Percentiles rank a stretch among this genome's conserved stretches.
Evolutionary conservation across 352 stramenopile species (phyloP).

Genomic region (Phytopythium oedochilum): DNA sequence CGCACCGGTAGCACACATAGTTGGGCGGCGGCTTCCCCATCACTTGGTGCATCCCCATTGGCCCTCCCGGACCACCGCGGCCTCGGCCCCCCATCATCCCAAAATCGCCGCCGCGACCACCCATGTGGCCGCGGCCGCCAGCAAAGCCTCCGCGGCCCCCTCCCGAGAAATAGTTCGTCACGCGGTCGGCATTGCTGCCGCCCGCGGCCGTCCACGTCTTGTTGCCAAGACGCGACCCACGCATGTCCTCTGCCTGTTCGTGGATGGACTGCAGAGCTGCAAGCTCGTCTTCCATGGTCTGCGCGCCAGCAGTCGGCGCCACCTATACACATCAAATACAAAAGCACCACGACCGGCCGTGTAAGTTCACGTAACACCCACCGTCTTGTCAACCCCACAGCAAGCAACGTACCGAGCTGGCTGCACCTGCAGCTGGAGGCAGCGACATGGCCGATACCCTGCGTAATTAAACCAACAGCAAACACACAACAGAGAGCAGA

Average conservation of each 20-base stretch:
- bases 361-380: too few relatives aligned
- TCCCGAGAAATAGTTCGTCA: constrained; percentile 72
- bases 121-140: constrained; percentile 31
- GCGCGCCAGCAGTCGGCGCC: constrained; percentile 30
- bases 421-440: not conserved
- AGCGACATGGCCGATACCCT: constrained; percentile 1
- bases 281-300: constrained; percentile 84
- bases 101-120: constrained; percentile 41
- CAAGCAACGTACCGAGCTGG: not conserved
- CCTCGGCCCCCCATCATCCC: constrained; percentile 45
- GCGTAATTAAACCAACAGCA: not conserved
- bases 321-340: not conserved
- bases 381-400: too few relatives aligned
- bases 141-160: constrained; percentile 27
- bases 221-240: constrained; percentile 69
- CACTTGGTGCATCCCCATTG: constrained; percentile 13
- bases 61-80: constrained; percentile 16
- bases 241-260: constrained; percentile 80
- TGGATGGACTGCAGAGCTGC: constrained; percentile 81
- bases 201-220: constrained; percentile 78
- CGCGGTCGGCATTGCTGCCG: constrained; percentile 74
- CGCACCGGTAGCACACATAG: constrained; percentile 86
- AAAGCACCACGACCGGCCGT: too few relatives aligned
- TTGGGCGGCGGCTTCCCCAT: constrained; percentile 70
- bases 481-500: not conserved